A percentile compares a stretch with the other conserved stretches of the same genome.
phyloP scores from a whole-genome alignment of 768 basidiomycete species.

The Tulasnella sp. region DNA sequence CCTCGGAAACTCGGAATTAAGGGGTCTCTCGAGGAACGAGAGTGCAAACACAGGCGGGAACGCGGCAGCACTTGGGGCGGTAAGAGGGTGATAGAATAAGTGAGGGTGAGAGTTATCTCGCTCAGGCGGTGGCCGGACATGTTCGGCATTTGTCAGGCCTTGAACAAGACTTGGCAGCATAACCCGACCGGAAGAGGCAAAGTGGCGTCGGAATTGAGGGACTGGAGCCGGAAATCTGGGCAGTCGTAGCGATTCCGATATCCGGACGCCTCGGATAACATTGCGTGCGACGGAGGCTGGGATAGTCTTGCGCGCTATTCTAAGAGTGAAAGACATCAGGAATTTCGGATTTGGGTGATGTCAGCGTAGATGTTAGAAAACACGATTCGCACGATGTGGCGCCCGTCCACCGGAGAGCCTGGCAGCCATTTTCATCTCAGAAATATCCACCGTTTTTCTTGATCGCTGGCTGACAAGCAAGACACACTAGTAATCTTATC shows the following conservation, averaged over 20 bases:
- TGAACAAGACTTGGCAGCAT: not conserved
- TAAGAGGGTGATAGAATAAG: constrained; percentile 69
- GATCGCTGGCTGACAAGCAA: too few species aligned
- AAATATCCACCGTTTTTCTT: too few species aligned
- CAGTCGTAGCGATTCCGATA: not conserved
- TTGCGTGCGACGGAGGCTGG: not conserved
- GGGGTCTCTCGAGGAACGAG: constrained; percentile 60
- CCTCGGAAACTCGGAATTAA: constrained; percentile 45
- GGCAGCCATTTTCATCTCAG: too few species aligned
- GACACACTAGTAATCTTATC: too few species aligned
- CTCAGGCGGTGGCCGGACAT: not conserved
- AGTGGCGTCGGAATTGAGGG: not conserved
- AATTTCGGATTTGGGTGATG: not conserved
- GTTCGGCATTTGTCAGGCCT: not conserved
- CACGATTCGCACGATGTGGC: not conserved
- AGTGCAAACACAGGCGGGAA: constrained; percentile 60
- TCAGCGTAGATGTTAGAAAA: not conserved
- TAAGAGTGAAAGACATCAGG: not conserved
- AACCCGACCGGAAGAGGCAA: not conserved
- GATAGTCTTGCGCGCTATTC: not conserved
- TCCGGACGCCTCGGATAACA: not conserved
- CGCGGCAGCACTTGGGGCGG: constrained; percentile 57
- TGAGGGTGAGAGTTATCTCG: constrained; percentile 64
- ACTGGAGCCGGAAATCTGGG: not conserved
- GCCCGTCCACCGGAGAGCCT: too few species aligned